A percentile compares a stretch with the other conserved stretches of the same genome.
phyloP scores from a whole-genome alignment of 495 filamentous ascomycete species.

The Penicillium psychrofluorescens region DNA sequence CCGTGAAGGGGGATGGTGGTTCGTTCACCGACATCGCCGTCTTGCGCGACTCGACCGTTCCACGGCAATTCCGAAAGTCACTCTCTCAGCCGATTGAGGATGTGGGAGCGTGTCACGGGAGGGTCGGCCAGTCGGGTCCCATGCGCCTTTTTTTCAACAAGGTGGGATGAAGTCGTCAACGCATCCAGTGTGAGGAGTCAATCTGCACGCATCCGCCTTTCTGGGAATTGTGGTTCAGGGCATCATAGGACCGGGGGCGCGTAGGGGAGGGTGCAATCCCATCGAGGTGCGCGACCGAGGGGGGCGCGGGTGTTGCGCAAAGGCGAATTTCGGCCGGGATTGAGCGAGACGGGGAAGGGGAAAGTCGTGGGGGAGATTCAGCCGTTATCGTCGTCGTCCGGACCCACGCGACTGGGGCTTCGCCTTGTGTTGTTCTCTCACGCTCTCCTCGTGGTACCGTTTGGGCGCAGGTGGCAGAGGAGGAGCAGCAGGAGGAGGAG shows the following conservation, averaged over 20 bases:
- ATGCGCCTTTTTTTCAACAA: constrained; percentile 1
- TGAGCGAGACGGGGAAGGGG: not conserved
- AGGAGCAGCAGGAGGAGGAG: too few species aligned
- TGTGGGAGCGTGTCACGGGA: not conserved
- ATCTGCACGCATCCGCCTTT: too few species aligned
- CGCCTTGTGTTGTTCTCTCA: too few species aligned
- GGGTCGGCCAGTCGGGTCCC: constrained; percentile 1
- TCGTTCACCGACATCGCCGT: constrained; percentile 44
- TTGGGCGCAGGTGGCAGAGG: too few species aligned
- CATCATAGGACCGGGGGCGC: constrained; percentile 8
- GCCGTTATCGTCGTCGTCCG: too few species aligned
- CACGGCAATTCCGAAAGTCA: not conserved
- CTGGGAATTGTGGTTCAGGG: constrained; percentile 6
- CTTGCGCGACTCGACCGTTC: not conserved
- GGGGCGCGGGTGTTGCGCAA: not conserved
- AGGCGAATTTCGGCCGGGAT: not conserved
- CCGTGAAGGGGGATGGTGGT: constrained; percentile 20
- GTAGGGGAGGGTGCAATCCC: constrained; percentile 1
- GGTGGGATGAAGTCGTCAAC: constrained; percentile 1
- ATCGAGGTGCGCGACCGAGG: constrained; percentile 1
- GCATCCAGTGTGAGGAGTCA: constrained; percentile 4
- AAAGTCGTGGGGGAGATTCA: not conserved
- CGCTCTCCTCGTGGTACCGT: too few species aligned
- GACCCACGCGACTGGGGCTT: too few species aligned
- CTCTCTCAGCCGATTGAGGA: too few species aligned